These are phyloP conservation scores for Cucurbitaria berberidis DNA, from an alignment of 2,329 filamentous ascomycete genomes.

Conservation along the genomic window DNA sequence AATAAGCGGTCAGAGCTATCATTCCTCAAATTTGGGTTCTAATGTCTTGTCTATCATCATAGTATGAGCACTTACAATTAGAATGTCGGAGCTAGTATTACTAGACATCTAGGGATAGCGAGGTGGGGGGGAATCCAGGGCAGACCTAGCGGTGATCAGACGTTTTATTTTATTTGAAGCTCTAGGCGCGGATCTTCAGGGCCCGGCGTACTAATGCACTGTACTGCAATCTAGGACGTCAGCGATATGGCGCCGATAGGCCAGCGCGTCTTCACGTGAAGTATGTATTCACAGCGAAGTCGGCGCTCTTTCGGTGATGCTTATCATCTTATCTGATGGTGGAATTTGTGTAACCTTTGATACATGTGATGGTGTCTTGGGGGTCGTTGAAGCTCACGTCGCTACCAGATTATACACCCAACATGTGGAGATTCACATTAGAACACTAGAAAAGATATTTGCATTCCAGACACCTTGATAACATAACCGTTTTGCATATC, in stretches of 20 bases:
- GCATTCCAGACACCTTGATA: no score
- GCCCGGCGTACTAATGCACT: not conserved
- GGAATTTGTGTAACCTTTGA: not conserved
- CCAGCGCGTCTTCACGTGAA: not conserved
- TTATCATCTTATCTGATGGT: not conserved
- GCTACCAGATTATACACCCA: no score
- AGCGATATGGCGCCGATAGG: not conserved
- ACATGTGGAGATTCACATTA: no score
- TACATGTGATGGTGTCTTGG: not conserved
- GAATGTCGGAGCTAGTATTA: slow-evolving; percentile 61
- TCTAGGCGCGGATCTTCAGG: slow-evolving; percentile 1
- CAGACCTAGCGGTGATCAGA: not conserved
- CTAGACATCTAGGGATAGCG: slow-evolving; percentile 34
- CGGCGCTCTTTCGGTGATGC: slow-evolving; percentile 1
- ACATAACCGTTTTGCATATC: no score
- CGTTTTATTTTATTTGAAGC: not conserved
- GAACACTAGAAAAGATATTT: no score
- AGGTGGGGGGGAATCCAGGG: not conserved
- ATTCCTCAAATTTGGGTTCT: not conserved
- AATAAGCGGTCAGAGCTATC: slow-evolving; percentile 2
- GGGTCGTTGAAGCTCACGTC: not conserved
- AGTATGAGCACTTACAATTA: slow-evolving; percentile 56
- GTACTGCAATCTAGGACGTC: not conserved
- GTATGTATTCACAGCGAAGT: slow-evolving; percentile 1
- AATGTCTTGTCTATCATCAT: not conserved